phyloP scores from a whole-genome alignment of 495 filamentous ascomycete genomes.

The Annulohypoxylon stygium region DNA sequence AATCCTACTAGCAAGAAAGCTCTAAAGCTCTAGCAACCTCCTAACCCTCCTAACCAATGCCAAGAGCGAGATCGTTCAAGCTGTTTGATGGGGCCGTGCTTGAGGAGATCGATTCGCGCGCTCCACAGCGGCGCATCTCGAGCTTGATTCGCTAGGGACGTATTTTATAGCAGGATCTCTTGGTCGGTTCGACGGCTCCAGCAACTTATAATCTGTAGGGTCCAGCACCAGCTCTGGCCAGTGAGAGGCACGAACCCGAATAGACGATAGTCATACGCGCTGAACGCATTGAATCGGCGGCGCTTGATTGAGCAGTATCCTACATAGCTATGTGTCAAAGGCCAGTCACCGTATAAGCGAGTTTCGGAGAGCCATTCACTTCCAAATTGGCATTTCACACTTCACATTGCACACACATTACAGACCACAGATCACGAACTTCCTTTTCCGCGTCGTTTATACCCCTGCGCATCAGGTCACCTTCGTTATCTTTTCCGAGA shows the following conservation, averaged over 20 bases:
- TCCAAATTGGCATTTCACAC: neutral
- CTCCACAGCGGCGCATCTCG: slow-evolving; percentile 32
- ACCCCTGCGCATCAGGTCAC: slow-evolving; percentile 30
- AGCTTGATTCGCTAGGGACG: slow-evolving; percentile 36
- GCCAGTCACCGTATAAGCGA: slow-evolving; percentile 31
- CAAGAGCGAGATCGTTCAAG: slow-evolving; percentile 48
- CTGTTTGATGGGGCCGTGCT: slow-evolving; percentile 41
- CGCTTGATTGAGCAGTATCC: slow-evolving; percentile 28
- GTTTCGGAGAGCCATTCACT: slow-evolving; percentile 26
- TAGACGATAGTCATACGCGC: slow-evolving; percentile 34
- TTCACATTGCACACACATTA: slow-evolving; percentile 8
- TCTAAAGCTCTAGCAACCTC: slow-evolving; percentile 19
- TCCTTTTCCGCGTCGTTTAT: slow-evolving; percentile 23
- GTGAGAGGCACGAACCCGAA: slow-evolving; percentile 25
- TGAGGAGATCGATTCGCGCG: slow-evolving; percentile 43
- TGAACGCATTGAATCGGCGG: slow-evolving; percentile 23
- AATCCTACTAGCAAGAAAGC: slow-evolving; percentile 23
- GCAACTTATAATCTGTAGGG: slow-evolving; percentile 32
- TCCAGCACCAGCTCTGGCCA: slow-evolving; percentile 32
- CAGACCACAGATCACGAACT: slow-evolving; percentile 24
- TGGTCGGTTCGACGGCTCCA: slow-evolving; percentile 30
- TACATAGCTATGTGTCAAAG: slow-evolving; percentile 38
- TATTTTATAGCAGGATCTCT: neutral
- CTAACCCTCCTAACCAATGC: slow-evolving; percentile 26
- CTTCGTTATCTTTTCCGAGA: slow-evolving; percentile 2